phyloP scores from a whole-genome alignment of 192 early-diverging fungal species.

The Piromyces finnis region DNA sequence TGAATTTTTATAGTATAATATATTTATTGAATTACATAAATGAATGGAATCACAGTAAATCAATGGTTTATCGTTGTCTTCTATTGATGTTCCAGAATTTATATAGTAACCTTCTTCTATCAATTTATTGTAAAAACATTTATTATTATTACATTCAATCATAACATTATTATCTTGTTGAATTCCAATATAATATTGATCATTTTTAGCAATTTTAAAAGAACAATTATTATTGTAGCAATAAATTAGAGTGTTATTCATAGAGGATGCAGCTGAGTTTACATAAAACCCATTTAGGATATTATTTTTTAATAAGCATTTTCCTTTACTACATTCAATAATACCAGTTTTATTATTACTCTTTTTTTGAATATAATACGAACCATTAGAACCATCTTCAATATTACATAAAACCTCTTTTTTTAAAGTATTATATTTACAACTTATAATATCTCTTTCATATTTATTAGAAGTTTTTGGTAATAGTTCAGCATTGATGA shows the following conservation, averaged over 20 bases:
- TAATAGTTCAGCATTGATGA: background rate
- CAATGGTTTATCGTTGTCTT: background rate
- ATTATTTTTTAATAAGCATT: background rate
- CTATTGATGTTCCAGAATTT: background rate
- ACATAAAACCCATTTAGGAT: background rate
- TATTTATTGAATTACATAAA: background rate
- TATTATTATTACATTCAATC: background rate
- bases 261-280: background rate
- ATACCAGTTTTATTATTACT: background rate
- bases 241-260: background rate
- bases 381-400: background rate
- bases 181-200: background rate
- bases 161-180: background rate
- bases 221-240: background rate
- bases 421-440: background rate
- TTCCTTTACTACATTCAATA: background rate
- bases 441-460: background rate
- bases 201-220: background rate
- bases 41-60: background rate
- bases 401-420: background rate
- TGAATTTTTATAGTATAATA: background rate
- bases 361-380: background rate
- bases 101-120: background rate
- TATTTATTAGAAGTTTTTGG: background rate
- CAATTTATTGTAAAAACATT: background rate